A percentile compares a stretch with the other conserved stretches of the same genome.
phyloP scores from a whole-genome alignment of 1,284 basidiomycete genomes.

The Entoloma clypeatum region DNA sequence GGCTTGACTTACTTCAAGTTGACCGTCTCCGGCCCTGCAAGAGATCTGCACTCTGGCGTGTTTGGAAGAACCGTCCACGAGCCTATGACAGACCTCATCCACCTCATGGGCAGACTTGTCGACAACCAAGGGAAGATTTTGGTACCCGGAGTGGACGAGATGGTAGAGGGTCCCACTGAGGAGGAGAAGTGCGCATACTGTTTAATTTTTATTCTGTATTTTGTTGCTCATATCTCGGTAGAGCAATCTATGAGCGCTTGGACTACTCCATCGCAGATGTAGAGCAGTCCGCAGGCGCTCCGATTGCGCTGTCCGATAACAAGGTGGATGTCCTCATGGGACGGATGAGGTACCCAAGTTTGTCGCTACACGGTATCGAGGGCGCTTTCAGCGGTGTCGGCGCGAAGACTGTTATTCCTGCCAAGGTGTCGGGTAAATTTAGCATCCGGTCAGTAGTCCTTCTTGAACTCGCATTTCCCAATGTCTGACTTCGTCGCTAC shows the following conservation, averaged over 20 bases:
- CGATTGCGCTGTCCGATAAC: slow-evolving; percentile 76
- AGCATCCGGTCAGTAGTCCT: slow-evolving; percentile 70
- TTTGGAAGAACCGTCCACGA: slow-evolving; percentile 90
- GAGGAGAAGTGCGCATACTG: slow-evolving; percentile 62
- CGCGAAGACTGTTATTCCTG: slow-evolving; percentile 94
- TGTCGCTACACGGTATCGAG: slow-evolving; percentile 96
- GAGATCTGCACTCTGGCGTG: slow-evolving; percentile 91
- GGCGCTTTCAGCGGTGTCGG: slow-evolving; percentile 91
- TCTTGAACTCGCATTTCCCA: slow-evolving; percentile 9
- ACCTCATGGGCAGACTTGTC: slow-evolving; percentile 86
- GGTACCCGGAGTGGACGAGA: slow-evolving; percentile 88
- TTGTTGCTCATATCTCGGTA: slow-evolving; percentile 19
- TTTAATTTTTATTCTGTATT: neutral
- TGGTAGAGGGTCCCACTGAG: slow-evolving; percentile 74
- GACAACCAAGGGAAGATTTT: slow-evolving; percentile 81
- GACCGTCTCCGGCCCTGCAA: slow-evolving; percentile 78
- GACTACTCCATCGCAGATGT: slow-evolving; percentile 79
- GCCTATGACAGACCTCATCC: slow-evolving; percentile 80
- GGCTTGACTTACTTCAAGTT: slow-evolving; percentile 91
- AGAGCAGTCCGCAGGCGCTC: slow-evolving; percentile 74
- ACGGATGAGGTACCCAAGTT: slow-evolving; percentile 82
- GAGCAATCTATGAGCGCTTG: slow-evolving; percentile 67
- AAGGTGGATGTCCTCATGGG: slow-evolving; percentile 89
- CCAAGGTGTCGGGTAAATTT: slow-evolving; percentile 90
- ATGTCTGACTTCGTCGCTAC: neutral